A percentile compares a stretch with the other conserved stretches of the same genome.
Evolutionary conservation across 345 rosid species (phyloP).

Genomic region (Lepidium sativum): DNA sequence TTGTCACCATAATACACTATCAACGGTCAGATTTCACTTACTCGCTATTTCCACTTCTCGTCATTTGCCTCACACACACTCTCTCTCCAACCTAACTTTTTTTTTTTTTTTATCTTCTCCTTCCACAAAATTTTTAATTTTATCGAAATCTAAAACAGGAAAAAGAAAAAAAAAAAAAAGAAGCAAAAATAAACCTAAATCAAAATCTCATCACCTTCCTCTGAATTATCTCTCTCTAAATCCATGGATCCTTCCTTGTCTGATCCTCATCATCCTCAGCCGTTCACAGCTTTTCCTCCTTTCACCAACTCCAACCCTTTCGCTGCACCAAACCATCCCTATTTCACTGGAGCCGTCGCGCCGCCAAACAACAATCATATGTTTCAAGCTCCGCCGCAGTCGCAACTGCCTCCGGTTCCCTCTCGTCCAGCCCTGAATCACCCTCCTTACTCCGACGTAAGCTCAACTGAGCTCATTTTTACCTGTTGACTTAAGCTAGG

Average conservation of each 20-base stretch:
- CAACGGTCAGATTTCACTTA: slow-evolving; percentile 25
- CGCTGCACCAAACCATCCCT: background rate
- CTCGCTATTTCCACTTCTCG: background rate
- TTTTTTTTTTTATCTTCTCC: background rate
- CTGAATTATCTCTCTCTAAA: slow-evolving; percentile 27
- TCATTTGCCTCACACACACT: slow-evolving; percentile 8
- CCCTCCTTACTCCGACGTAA: slow-evolving; percentile 36
- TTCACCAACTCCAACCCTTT: slow-evolving; percentile 12
- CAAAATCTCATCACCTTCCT: slow-evolving; percentile 23
- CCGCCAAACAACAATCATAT: slow-evolving; percentile 23
- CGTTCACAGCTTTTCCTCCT: slow-evolving; percentile 10
- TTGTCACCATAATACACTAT: slow-evolving; percentile 7
- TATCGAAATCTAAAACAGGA: background rate
- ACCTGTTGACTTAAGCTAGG: slow-evolving; percentile 7
- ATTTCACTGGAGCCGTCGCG: background rate
- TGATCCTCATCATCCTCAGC: slow-evolving; percentile 28
- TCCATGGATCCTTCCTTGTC: slow-evolving; percentile 33
- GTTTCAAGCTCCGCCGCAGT: slow-evolving; percentile 1
- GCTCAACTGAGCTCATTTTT: background rate
- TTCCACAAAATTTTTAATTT: background rate
- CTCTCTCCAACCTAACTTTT: slow-evolving; percentile 16
- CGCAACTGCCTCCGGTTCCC: background rate
- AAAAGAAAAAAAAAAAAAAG: background rate
- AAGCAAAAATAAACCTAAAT: background rate
- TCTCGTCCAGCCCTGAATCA: background rate